These are phyloP conservation scores for Talaromyces albobiverticillius DNA, from an alignment of 2,329 filamentous ascomycete species.

Conservation along the genomic window DNA sequence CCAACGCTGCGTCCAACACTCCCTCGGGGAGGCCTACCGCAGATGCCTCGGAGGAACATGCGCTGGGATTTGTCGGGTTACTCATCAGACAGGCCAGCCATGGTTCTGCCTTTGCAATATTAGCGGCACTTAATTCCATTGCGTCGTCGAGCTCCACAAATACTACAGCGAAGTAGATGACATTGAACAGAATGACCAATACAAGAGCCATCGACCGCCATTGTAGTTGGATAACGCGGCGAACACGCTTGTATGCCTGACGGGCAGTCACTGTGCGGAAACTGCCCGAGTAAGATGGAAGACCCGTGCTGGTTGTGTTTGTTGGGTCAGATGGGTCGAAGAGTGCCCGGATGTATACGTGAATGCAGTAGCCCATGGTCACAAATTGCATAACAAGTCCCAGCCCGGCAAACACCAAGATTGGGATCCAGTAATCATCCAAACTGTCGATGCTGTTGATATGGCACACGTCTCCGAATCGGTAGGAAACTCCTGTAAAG, in stretches of 20 bases:
- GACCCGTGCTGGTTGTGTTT: slow-evolving; percentile 65
- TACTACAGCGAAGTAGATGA: slow-evolving; percentile 88
- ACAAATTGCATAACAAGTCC: slow-evolving; percentile 77
- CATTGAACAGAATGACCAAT: slow-evolving; percentile 82
- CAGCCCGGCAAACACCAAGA: slow-evolving; percentile 72
- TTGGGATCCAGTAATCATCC: slow-evolving; percentile 83
- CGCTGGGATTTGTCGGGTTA: slow-evolving; percentile 56
- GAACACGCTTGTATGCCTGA: slow-evolving; percentile 82
- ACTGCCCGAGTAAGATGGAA: slow-evolving; percentile 75
- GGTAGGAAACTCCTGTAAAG: slow-evolving; percentile 88
- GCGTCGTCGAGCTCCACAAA: slow-evolving; percentile 85
- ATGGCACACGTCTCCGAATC: slow-evolving; percentile 88
- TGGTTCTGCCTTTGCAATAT: slow-evolving; percentile 54
- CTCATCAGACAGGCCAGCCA: slow-evolving; percentile 73
- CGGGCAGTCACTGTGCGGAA: slow-evolving; percentile 76
- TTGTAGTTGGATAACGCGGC: slow-evolving; percentile 82
- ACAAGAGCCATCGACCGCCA: slow-evolving; percentile 93
- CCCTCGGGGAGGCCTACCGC: slow-evolving; percentile 68
- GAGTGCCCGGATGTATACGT: slow-evolving; percentile 85
- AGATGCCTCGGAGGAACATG: slow-evolving; percentile 62
- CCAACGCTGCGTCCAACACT: slow-evolving; percentile 75
- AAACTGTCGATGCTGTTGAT: slow-evolving; percentile 87
- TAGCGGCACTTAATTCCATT: slow-evolving; percentile 55
- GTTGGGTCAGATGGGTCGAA: slow-evolving; percentile 64
- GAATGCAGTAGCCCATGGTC: slow-evolving; percentile 88